Base-by-base conservation (phyloP, 805 yeast genomes). In the Saccharomycopsis capsularis region DNA sequence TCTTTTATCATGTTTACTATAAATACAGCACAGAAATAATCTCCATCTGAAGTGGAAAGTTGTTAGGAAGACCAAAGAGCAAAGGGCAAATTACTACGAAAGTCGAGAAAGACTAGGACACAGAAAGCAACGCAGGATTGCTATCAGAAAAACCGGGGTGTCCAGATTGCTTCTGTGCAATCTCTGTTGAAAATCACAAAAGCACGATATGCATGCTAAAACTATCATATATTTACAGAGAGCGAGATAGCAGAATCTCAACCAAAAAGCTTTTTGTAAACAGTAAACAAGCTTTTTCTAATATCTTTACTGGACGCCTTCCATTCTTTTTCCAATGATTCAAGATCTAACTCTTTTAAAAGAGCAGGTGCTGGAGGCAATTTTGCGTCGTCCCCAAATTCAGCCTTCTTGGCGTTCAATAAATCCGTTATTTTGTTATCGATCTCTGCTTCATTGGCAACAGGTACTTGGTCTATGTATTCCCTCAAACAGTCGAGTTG, bases 401-500 rank as follows among this genome's bases (percentile, higher is more conserved):
- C 23, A 27, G 24, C 44, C 21, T 46, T 46, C 13, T 22, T 39
- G 2, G 25, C 30, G 15, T 40, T 39, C 34, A 46, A 38, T 6
- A 46, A 25, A 21, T 29, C 42, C 25, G 44, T 40, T 23, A 46
- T 30, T 19, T 24, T 18, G 18, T 46, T 30, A 32, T 40, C 44
- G 19, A 46, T 29, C 15, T 46, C 74, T 41, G 67, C 75, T 32
- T 67, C 68, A 2, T 75, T 63, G 1, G 82, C 73, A 16, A 78
- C 73, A 6, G 79, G 77, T 21, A 80, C 60, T 25, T 62, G 56
- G 1, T 51, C 42, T 41, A 71, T 56, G 44, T 77, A 71, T 15
- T 59, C 55, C 24, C 70, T 55, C 38, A 81, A 68, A 30, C 77
- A 59, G 0, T 53, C 61, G 25, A 71, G 57, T 61, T 80, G 83